phyloP scores from a whole-genome alignment of 2,329 filamentous ascomycete species.

The Laburnicola sp. region DNA sequence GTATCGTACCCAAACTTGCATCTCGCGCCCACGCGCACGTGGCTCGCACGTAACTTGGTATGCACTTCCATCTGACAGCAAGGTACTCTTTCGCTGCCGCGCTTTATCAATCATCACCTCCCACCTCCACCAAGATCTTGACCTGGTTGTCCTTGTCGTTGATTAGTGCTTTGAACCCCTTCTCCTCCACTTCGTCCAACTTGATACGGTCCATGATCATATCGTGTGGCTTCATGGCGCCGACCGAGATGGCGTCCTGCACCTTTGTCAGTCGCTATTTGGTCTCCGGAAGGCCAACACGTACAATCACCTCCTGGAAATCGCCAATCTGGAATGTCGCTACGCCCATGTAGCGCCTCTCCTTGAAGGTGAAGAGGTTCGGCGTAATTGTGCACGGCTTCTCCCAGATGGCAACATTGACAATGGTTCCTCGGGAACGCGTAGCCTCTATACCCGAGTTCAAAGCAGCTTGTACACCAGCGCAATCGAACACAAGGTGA shows the following conservation, averaged over 20 bases:
- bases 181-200: slow-evolving; percentile 51
- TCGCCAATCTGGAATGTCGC: slow-evolving; percentile 58
- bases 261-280: slow-evolving; percentile 45
- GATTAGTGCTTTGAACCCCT: slow-evolving; percentile 53
- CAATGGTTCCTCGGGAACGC: slow-evolving; percentile 55
- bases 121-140: slow-evolving; percentile 52
- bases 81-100: slow-evolving; percentile 5
- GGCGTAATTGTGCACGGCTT: slow-evolving; percentile 54
- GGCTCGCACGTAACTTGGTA: not conserved
- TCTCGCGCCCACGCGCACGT: not conserved
- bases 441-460: slow-evolving; percentile 55
- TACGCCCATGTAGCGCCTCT: slow-evolving; percentile 57
- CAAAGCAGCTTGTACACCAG: slow-evolving; percentile 56
- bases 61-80: slow-evolving; percentile 7
- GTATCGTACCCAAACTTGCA: not conserved
- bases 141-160: slow-evolving; percentile 56
- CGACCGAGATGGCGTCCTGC: slow-evolving; percentile 52
- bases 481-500: slow-evolving; percentile 57
- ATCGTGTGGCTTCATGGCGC: slow-evolving; percentile 48
- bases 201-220: slow-evolving; percentile 57
- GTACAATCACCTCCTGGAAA: slow-evolving; percentile 48
- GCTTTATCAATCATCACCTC: slow-evolving; percentile 24
- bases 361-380: slow-evolving; percentile 58
- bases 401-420: slow-evolving; percentile 62
- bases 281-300: not conserved